Base-by-base conservation (phyloP, 2,329 filamentous ascomycete genomes). In the Aureobasidium pullulans region DNA sequence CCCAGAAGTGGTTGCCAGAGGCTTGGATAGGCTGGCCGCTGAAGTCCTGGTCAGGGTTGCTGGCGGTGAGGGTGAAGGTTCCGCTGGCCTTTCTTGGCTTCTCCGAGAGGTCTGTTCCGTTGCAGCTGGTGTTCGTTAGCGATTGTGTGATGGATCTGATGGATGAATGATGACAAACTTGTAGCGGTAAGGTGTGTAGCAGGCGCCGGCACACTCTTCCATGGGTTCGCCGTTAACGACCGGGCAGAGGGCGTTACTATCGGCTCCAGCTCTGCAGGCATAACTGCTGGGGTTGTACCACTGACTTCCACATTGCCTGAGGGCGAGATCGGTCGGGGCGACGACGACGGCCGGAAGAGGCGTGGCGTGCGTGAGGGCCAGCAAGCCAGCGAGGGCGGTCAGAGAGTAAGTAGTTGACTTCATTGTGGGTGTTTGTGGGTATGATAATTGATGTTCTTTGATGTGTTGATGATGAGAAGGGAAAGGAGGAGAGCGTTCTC, bases 41-140 rank as follows among this genome's bases (percentile, higher is more conserved):
- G 49, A 64, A 59, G 19, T 13, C 9, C 29, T 62, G 57, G n/a
- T 57, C 48, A 11, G 61, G 59, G 36, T 59, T 62, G 53, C 44
- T 53, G 52, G 64, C 64, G 16, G 53, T 53, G 8, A 64, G 61
- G 10, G 62, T 65, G 62, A 52, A 65, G 15, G 49, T 40, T 32
- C 53, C 56, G 4, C 31, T 56, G 15, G 32, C 15, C 34, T 48
- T 53, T 19, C 31, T 40, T 11, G 61, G 43, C 15, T 61, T 40
- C 10, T 46, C 42, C 10, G 31, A 11, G 8, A 62, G 50, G n/a
- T 15, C 32, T 2, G 19, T 31, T 13, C 32, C 44, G 28, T 39
- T 58, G 39, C 58, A 60, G 42, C 61, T 60, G 43, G 10, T 31
- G 6, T n/a, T 28, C 5, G 34, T 54, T 11, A 54, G 42, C 29